These are phyloP conservation scores for Ephemerocybe angulata DNA, from an alignment of 768 basidiomycete genomes.

Conservation along the genomic window DNA sequence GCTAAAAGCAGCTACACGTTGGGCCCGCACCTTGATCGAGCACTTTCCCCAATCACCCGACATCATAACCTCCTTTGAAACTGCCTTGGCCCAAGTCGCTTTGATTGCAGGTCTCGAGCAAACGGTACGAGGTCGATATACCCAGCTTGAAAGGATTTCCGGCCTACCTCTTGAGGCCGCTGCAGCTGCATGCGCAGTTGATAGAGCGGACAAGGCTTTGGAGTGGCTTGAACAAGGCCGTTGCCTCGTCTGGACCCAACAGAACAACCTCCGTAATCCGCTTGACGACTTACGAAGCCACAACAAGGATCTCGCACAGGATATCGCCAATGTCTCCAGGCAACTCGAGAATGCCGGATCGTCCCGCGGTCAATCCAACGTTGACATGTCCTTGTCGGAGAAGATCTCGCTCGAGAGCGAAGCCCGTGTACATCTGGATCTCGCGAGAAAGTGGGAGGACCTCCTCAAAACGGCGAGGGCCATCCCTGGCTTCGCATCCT, in stretches of 20 bases:
- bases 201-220: conserved; percentile 13
- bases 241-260: conserved; percentile 19
- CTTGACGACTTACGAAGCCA: conserved; percentile 13
- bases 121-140: conserved; percentile 1
- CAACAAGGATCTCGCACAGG: conserved; percentile 18
- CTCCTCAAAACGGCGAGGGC: neutral
- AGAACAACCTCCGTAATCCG: conserved; percentile 17
- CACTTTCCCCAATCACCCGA: neutral
- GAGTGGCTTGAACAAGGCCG: conserved; percentile 15
- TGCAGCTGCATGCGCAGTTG: conserved; percentile 19
- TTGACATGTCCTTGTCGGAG: neutral
- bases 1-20: conserved; percentile 6
- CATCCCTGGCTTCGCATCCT: neutral
- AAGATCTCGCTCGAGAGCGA: neutral
- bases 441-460: neutral
- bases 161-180: conserved; percentile 14
- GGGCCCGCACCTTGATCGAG: neutral
- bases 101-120: conserved; percentile 2
- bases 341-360: neutral
- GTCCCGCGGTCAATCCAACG: neutral
- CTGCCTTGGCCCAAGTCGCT: neutral
- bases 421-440: neutral
- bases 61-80: neutral
- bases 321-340: neutral
- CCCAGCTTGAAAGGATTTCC: neutral